Percentiles rank a stretch among this genome's conserved stretches.
Evolutionary conservation across 768 basidiomycete genomes (phyloP).

Genomic region (Mycena leptocephala): DNA sequence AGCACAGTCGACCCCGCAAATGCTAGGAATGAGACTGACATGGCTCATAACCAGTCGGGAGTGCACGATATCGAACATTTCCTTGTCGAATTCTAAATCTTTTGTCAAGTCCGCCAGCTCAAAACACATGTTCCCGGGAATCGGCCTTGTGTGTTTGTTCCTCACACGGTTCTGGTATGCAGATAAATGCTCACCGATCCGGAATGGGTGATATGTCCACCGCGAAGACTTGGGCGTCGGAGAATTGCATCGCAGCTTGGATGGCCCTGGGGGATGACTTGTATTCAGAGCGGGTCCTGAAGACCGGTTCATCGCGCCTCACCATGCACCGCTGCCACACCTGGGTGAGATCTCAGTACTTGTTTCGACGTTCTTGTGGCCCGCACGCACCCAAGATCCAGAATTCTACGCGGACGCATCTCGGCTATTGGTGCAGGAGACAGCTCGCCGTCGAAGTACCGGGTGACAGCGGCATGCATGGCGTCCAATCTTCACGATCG

Average conservation of each 20-base stretch:
- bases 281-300: background rate
- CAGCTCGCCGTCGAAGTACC: background rate
- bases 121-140: conserved; percentile 7
- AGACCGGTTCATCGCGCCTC: background rate
- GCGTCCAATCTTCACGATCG: background rate
- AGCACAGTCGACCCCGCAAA: background rate
- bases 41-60: background rate
- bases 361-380: too few species aligned
- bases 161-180: too few species aligned
- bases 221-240: background rate
- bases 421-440: background rate
- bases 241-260: background rate
- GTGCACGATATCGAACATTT: conserved; percentile 9
- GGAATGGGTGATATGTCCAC: background rate
- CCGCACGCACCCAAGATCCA: background rate
- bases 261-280: background rate
- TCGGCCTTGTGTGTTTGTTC: background rate
- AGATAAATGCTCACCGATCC: background rate
- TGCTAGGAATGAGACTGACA: background rate
- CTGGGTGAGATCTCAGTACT: background rate
- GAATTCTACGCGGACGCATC: background rate
- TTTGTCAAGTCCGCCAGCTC: background rate
- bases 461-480: background rate
- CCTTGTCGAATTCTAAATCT: background rate
- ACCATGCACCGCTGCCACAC: conserved; percentile 4